Percentiles rank a stretch among this genome's conserved stretches.
Evolutionary conservation across 2,329 filamentous ascomycete genomes (phyloP).

Genomic region (Colletotrichum sp.): DNA sequence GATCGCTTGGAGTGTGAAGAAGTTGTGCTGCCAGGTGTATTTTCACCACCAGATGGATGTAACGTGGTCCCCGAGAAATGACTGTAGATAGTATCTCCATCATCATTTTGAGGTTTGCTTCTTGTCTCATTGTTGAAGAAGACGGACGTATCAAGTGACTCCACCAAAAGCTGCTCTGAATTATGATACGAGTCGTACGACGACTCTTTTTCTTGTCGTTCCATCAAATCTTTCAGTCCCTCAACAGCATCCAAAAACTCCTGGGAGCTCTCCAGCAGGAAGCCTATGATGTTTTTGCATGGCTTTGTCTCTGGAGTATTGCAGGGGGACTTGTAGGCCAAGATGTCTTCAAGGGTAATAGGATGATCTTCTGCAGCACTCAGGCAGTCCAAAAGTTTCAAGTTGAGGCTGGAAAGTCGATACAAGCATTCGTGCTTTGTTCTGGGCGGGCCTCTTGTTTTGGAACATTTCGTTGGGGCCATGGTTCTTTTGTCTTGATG

Average conservation of each 20-base stretch:
- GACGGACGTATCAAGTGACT: neutral
- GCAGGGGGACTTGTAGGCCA: neutral
- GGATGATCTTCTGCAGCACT: neutral
- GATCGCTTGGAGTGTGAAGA: neutral
- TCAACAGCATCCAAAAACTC: neutral
- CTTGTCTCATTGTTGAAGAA: neutral
- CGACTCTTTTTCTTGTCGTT: neutral
- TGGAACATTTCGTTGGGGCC: neutral
- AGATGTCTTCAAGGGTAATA: neutral
- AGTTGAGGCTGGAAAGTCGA: neutral
- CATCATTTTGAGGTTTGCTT: accelerated
- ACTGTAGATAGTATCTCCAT: neutral
- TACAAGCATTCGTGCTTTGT: neutral
- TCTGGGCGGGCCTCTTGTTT: neutral
- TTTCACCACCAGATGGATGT: neutral
- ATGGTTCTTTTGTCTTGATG: neutral
- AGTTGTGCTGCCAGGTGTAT: neutral
- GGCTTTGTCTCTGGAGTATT: neutral
- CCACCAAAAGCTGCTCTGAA: neutral
- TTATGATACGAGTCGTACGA: neutral
- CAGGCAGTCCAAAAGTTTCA: neutral
- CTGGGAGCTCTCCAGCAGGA: neutral
- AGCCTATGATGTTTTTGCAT: neutral
- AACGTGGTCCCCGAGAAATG: neutral
- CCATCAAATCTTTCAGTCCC: neutral